These are phyloP conservation scores for Neurospora crassa DNA, from an alignment of 2,329 filamentous ascomycete genomes.

Conservation along the genomic window DNA sequence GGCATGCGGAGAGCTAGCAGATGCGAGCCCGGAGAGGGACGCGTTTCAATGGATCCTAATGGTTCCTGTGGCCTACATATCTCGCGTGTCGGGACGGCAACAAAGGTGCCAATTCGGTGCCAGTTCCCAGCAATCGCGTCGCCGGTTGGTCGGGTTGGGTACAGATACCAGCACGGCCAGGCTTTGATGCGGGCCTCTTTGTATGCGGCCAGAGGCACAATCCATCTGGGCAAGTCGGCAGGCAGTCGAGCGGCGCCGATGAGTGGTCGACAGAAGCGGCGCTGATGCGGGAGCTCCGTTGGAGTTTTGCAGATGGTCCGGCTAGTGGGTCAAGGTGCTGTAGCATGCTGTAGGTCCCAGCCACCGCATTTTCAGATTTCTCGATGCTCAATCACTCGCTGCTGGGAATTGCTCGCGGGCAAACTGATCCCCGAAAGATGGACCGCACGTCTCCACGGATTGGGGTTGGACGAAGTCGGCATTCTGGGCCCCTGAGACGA, in stretches of 20 bases:
- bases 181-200: slow-evolving; percentile 19
- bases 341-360: slow-evolving; percentile 9
- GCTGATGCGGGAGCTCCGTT: slow-evolving; percentile 15
- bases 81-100: slow-evolving; percentile 3
- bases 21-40: neutral
- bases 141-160: slow-evolving; percentile 17
- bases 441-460: neutral
- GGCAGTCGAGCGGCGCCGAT: slow-evolving; percentile 8
- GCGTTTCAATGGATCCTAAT: neutral
- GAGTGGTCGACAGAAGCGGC: slow-evolving; percentile 14
- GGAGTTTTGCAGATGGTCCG: slow-evolving; percentile 5
- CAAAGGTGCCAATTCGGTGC: neutral
- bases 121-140: slow-evolving; percentile 3
- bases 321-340: slow-evolving; percentile 7
- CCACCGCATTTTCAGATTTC: slow-evolving; percentile 16
- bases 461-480: neutral
- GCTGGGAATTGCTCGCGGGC: neutral
- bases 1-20: neutral
- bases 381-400: neutral
- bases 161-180: slow-evolving; percentile 10
- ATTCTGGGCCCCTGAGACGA: neutral
- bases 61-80: neutral
- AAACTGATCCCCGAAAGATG: neutral
- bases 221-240: slow-evolving; percentile 13
- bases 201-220: slow-evolving; percentile 21